Base-by-base conservation (phyloP, 495 filamentous ascomycete species). In the Penicillium ochrochloron region DNA sequence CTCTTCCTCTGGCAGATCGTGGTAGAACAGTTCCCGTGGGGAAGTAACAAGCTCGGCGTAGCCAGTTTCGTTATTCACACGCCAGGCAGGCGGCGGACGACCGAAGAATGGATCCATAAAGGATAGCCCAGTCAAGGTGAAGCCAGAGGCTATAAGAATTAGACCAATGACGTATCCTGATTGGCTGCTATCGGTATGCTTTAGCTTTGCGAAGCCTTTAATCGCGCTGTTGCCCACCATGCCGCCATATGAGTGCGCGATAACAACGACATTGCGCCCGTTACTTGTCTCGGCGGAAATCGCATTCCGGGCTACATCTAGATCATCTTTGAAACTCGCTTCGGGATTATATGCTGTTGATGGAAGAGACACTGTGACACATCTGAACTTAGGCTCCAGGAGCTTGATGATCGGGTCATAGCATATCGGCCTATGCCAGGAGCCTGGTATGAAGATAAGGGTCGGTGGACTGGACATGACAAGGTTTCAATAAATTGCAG, bases 191-290 rank as follows among this genome's bases (percentile, higher is more conserved):
- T 63, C 9, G 68, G 70, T 12, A 41, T 29, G 34, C 5, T 73
- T 53, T 21, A 44, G 56, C 52, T 72, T 72, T 31, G 78, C 68
- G 39, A 81, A 73, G 0, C 78, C 82, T 62, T 78, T 79, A 64
- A 84, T 75, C 2, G 80, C 80, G 59, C 78, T 82, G 53, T 73
- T 75, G 42, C 76, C 82, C 1, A 84, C 79, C 35, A 81, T 73
- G 46, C 83, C 83, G 51, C 83, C 82, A 63, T 85, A 85, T 6
- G 82, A 85, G 69, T 86, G 83, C 10, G 74, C 74, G 12, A 86
- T 60, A 44, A 86, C 67, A 2, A 86, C 74, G 9, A 86, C 80
- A 37, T 74, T 59, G 48, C 75, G 75, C 8, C 79, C 76, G 31
- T 65, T 23, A 25, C 35, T 65, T 50, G 73, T 72, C 59, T 84